Conservation (phyloP, 352 stramenopile species). For the Pythium diclinum region DNA sequence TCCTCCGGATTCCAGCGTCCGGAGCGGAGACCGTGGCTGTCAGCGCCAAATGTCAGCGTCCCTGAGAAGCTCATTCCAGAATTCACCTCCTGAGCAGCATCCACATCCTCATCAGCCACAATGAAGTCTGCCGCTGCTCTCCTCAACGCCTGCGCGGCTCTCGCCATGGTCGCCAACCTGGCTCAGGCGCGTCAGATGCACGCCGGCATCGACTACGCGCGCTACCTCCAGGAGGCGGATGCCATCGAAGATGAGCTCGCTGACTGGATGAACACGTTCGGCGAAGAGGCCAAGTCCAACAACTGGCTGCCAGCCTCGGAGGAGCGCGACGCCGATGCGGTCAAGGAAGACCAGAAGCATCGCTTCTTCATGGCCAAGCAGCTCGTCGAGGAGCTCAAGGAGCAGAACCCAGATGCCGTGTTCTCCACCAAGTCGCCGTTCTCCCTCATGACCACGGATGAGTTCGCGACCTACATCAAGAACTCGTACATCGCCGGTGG, state of each 20-base stretch:
- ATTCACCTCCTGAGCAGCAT: background rate
- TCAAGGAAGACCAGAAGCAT: conserved; percentile 21
- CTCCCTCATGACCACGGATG: conserved; percentile 25
- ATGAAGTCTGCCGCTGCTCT: conserved; percentile 10
- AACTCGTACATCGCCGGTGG: conserved; percentile 17
- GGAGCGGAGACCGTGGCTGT: background rate
- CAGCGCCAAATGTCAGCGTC: background rate
- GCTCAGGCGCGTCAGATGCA: conserved; percentile 25
- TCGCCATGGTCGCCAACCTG: conserved; percentile 57
- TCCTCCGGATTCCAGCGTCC: background rate
- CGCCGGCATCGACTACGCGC: conserved; percentile 35
- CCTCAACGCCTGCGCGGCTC: background rate
- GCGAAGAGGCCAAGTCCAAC: conserved; percentile 19
- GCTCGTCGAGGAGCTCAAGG: conserved; percentile 15
- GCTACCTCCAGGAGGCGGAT: conserved; percentile 51
- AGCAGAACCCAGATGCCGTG: conserved; percentile 22
- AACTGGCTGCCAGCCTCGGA: conserved; percentile 26
- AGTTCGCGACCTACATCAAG: conserved; percentile 25
- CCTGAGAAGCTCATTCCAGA: background rate
- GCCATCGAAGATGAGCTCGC: conserved; percentile 38
- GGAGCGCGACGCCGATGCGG: conserved; percentile 27
- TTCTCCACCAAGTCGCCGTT: conserved; percentile 30
- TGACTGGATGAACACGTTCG: conserved; percentile 43
- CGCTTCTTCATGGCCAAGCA: conserved; percentile 28
- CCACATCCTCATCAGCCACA: background rate